Conservation (phyloP, 1,139 yeast genomes). For the Geotrichum siamense region DNA sequence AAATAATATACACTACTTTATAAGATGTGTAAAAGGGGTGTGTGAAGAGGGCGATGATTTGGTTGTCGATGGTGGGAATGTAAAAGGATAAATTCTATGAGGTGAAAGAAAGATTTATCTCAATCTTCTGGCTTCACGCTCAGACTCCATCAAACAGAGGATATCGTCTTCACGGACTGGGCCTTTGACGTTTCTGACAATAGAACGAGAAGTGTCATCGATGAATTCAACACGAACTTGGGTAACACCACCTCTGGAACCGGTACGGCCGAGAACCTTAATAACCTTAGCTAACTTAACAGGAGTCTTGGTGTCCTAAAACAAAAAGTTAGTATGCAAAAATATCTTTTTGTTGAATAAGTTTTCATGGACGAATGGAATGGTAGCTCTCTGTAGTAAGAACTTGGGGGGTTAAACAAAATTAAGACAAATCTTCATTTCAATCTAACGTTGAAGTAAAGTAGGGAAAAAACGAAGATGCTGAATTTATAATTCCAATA, state of each 20-base stretch:
- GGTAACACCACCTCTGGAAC: slow-evolving; percentile 99
- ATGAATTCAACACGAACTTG: slow-evolving; percentile 99
- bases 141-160: slow-evolving; percentile 98
- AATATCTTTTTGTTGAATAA: too few relatives aligned
- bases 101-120: slow-evolving; percentile 31
- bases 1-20: background rate
- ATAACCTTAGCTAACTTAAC: slow-evolving; percentile 99
- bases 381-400: too few relatives aligned
- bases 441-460: too few relatives aligned
- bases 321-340: too few relatives aligned
- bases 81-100: slow-evolving; percentile 8
- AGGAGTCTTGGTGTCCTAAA: slow-evolving; percentile 48
- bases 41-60: too few relatives aligned
- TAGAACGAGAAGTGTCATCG: slow-evolving; percentile 96
- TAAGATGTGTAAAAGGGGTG: background rate
- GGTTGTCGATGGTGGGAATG: too few relatives aligned
- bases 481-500: too few relatives aligned
- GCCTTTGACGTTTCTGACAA: slow-evolving; percentile 99
- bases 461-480: too few relatives aligned
- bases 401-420: too few relatives aligned
- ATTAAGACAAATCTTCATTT: too few relatives aligned
- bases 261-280: slow-evolving; percentile 99
- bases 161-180: slow-evolving; percentile 99
- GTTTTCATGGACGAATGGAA: too few relatives aligned
- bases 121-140: slow-evolving; percentile 91